Percentiles rank a stretch among this genome's conserved stretches.
Evolutionary conservation across 73 alveolate genomes (phyloP).

Genomic region (Paramecium tetraurelia): DNA sequence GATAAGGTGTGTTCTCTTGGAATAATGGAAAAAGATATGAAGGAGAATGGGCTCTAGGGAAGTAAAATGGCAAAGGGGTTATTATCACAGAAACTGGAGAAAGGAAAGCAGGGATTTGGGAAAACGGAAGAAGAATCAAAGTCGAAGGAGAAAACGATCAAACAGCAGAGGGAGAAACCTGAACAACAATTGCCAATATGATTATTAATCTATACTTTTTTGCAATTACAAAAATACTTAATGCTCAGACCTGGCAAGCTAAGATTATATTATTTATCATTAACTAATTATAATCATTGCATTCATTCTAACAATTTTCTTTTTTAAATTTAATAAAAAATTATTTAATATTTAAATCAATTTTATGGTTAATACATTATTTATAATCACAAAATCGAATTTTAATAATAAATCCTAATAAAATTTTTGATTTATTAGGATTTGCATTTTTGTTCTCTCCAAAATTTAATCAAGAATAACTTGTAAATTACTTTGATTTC

Average conservation of each 20-base stretch:
- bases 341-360: neutral
- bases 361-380: neutral
- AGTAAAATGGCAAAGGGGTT: conserved; percentile 77
- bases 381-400: neutral
- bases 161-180: conserved; percentile 8
- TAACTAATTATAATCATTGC: neutral
- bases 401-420: neutral
- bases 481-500: no score
- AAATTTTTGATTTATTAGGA: neutral
- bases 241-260: neutral
- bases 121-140: conserved; percentile 15
- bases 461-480: no score
- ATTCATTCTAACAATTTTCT: neutral
- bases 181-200: neutral
- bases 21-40: conserved; percentile 77
- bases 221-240: neutral
- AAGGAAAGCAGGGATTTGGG: conserved; percentile 13
- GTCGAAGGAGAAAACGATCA: conserved; percentile 19
- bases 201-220: neutral
- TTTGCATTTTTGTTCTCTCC: neutral
- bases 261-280: neutral
- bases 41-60: conserved; percentile 77
- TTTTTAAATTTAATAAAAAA: neutral
- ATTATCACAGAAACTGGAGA: neutral
- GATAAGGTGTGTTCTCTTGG: conserved; percentile 72